Evolutionary conservation across 2,329 filamentous ascomycete species (phyloP).

Genomic region (Colletotrichum nymphaeae): DNA sequence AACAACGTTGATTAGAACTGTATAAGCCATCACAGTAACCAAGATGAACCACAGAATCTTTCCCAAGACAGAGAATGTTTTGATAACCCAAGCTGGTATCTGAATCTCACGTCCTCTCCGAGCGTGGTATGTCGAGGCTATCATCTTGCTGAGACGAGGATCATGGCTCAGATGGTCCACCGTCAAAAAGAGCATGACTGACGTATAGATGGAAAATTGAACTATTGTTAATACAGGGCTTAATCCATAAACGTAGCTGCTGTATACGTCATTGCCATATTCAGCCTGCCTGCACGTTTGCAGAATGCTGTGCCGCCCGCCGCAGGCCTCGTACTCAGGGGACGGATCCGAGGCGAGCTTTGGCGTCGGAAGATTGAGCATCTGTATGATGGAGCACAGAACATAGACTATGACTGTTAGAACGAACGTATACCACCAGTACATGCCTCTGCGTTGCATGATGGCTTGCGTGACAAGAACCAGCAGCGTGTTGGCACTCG

Average conservation of each 20-base stretch:
- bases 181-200: background rate
- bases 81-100: background rate
- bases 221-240: no score
- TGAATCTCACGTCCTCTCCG: background rate
- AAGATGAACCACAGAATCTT: background rate
- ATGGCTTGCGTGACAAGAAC: conserved; percentile 39
- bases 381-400: conserved; percentile 30
- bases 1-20: background rate
- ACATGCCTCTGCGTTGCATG: conserved; percentile 38
- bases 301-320: conserved; percentile 13
- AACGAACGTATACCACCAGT: conserved; percentile 41
- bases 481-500: conserved; percentile 31
- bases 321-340: background rate
- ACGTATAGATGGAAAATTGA: background rate
- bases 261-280: no score
- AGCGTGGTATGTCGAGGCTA: background rate
- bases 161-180: background rate
- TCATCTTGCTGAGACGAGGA: background rate
- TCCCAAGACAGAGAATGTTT: background rate
- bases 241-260: no score
- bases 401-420: conserved; percentile 34
- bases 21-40: background rate
- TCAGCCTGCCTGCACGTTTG: background rate
- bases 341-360: background rate
- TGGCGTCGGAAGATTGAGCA: background rate